Percentiles rank a stretch among this genome's conserved stretches.
Evolutionary conservation across 345 rosid genomes (phyloP).

Genomic region (Combretum micranthum): DNA sequence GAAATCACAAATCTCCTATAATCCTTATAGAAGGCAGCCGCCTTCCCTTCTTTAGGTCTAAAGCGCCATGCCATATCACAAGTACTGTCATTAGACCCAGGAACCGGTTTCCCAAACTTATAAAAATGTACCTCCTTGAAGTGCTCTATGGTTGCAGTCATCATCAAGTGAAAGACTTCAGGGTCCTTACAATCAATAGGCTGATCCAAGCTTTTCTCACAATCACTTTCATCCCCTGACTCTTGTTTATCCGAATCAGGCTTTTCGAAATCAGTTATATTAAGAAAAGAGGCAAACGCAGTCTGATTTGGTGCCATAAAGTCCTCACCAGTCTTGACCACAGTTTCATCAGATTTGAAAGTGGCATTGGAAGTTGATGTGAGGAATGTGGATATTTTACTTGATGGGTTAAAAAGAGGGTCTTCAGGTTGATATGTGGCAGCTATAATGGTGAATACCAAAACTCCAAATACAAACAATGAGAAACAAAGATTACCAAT

Average conservation of each 20-base stretch:
- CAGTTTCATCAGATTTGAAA: constrained; percentile 59
- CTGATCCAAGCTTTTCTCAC: constrained; percentile 27
- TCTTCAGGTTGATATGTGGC: constrained; percentile 91
- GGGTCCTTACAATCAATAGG: constrained; percentile 87
- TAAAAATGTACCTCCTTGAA: constrained; percentile 88
- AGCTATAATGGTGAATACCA: constrained; percentile 85
- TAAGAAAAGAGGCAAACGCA: constrained; percentile 48
- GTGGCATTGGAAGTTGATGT: constrained; percentile 80
- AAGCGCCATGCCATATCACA: constrained; percentile 97
- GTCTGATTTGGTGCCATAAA: constrained; percentile 75
- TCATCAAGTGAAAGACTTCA: constrained; percentile 78
- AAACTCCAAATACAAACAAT: constrained; percentile 67
- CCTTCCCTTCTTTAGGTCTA: constrained; percentile 88
- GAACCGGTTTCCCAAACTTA: constrained; percentile 71
- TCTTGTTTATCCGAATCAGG: neutral
- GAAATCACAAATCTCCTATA: constrained; percentile 66
- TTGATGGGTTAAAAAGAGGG: constrained; percentile 79
- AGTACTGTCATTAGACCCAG: constrained; percentile 40
- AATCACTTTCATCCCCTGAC: constrained; percentile 18
- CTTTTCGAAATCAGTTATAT: constrained; percentile 51
- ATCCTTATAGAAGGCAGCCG: constrained; percentile 81
- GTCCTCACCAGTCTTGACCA: constrained; percentile 83
- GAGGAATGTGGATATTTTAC: constrained; percentile 70
- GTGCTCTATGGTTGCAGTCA: constrained; percentile 67
- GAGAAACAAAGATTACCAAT: constrained; percentile 87